Base-by-base conservation (phyloP, 2,329 filamentous ascomycete genomes). In the Seiridium unicorne region DNA sequence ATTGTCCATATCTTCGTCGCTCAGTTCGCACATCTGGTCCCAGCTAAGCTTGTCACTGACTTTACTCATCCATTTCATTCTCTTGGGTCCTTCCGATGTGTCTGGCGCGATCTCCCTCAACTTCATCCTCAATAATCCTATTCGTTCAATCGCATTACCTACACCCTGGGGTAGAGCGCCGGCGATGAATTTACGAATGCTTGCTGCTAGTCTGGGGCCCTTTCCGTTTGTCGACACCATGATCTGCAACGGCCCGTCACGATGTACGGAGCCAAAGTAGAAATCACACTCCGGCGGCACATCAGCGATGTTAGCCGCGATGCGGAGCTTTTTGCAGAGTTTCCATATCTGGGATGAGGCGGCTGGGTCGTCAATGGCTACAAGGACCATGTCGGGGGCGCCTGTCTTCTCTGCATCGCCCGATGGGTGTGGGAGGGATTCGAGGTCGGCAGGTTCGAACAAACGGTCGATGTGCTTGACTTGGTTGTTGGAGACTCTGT, bases 211-310 rank as follows among this genome's bases (percentile, higher is more conserved):
- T 72, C 94, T 89, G 0, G 95, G 95, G 0, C 95, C 95, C 73
- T 97, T 97, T 57, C 95, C 95, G 73, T 98, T 99, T 42, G 95
- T 99, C 78, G 91, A 96, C 68, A 99, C 94, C 95, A 99, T 99
- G 70, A 99, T 89, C 79, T 99, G 95, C 62, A 99, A 77, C 5
- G 95, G 95, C 0, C 95, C 95, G 73, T 99, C 95, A 55, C 95
- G 89, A 77, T 99, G 92, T 44, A 97, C 89, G 72, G 91, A 95
- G 63, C 95, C 95, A 78, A 99, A 99, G 81, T 97, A 99, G 73
- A 99, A 99, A 72, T 99, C 95, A 76, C 95, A 99, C 75, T 99
- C 95, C 0, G 92, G 85, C 0, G 95, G 95, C 3, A 99, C 95
- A 73, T 99, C 95, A 66, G 95, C 95, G 66, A 99, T 97, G 75